Evolutionary conservation across 1,139 yeast species (phyloP).

Genomic region (Protomyces inundatus): DNA sequence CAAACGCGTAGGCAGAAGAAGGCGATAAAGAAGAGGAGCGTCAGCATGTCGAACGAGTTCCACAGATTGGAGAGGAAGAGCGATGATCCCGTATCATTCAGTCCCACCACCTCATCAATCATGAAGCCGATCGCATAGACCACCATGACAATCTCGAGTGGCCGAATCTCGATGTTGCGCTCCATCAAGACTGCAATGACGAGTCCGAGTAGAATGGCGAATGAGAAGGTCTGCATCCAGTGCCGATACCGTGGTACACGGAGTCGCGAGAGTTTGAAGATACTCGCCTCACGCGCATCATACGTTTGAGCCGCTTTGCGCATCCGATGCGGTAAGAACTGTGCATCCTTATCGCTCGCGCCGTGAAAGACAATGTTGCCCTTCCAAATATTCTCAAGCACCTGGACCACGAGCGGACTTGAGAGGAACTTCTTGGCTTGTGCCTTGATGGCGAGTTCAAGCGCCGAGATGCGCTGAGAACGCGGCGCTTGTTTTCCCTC

Average conservation of each 20-base stretch:
- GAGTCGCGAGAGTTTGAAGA: constrained; percentile 41
- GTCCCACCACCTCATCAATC: constrained; percentile 41
- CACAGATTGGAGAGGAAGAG: constrained; percentile 42
- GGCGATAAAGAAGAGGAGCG: constrained; percentile 36
- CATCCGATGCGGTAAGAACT: constrained; percentile 37
- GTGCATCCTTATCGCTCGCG: constrained; percentile 40
- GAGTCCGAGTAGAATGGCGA: constrained; percentile 38
- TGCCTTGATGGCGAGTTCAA: constrained; percentile 53
- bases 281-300: constrained; percentile 39
- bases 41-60: constrained; percentile 41
- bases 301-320: constrained; percentile 42
- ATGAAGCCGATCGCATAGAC: constrained; percentile 42
- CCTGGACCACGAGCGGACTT: constrained; percentile 52
- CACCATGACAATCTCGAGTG: constrained; percentile 37
- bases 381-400: constrained; percentile 51
- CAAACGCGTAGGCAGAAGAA: constrained; percentile 35
- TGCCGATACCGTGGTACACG: constrained; percentile 43
- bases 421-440: constrained; percentile 53
- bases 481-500: constrained; percentile 26
- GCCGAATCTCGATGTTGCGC: constrained; percentile 31
- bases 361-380: constrained; percentile 47
- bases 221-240: constrained; percentile 43
- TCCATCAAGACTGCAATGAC: constrained; percentile 38
- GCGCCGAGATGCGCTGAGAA: constrained; percentile 48
- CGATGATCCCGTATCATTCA: constrained; percentile 40